Percentiles rank a stretch among this genome's conserved stretches.
Evolutionary conservation across 352 stramenopile genomes (phyloP).

Genomic region (Phytophthora pisi): DNA sequence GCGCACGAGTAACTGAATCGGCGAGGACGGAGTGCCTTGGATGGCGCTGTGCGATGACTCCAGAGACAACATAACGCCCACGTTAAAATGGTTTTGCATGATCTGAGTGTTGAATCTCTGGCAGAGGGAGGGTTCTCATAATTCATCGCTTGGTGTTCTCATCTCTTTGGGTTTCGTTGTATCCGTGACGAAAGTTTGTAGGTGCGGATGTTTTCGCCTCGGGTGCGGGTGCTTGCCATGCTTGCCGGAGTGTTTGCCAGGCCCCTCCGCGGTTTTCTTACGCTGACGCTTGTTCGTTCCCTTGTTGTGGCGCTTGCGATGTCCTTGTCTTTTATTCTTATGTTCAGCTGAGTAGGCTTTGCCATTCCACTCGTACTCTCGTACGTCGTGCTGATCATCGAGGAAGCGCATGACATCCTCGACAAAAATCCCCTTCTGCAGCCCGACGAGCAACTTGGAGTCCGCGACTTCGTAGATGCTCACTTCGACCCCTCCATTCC

Average conservation of each 20-base stretch:
- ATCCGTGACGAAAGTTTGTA: constrained; percentile 2
- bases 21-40: background rate
- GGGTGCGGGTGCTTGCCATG: background rate
- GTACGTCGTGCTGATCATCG: constrained; percentile 52
- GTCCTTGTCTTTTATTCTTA: constrained; percentile 4
- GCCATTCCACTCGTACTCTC: constrained; percentile 72
- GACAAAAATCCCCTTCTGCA: constrained; percentile 66
- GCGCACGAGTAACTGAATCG: constrained; percentile 37
- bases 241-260: constrained; percentile 11
- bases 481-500: constrained; percentile 70
- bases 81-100: constrained; percentile 8
- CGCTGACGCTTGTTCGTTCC: constrained; percentile 6
- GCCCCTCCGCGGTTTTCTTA: constrained; percentile 8
- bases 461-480: constrained; percentile 74
- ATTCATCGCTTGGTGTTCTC: constrained; percentile 28
- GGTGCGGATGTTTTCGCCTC: constrained; percentile 3
- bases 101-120: background rate
- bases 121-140: constrained; percentile 29
- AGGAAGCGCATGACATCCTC: constrained; percentile 60
- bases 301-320: constrained; percentile 20
- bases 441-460: constrained; percentile 59
- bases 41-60: constrained; percentile 11
- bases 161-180: constrained; percentile 3
- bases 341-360: constrained; percentile 33
- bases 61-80: background rate